Conservation (phyloP, 441 rosid species). For the Gossypium trilobum region DNA sequence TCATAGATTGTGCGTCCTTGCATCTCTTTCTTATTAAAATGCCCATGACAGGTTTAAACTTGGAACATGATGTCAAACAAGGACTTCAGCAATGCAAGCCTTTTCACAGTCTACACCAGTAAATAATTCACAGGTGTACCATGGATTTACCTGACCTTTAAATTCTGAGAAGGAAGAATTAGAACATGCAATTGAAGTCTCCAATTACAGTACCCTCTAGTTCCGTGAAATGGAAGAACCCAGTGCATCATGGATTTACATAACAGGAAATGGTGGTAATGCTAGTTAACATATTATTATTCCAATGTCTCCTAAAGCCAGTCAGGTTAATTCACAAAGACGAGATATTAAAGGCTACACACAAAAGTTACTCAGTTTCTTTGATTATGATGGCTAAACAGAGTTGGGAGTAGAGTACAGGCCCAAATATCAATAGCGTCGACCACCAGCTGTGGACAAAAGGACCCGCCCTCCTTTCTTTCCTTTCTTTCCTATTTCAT, state of each 20-base stretch:
- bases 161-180: not conserved
- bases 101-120: too few species aligned
- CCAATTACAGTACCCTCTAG: too few species aligned
- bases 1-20: too few species aligned
- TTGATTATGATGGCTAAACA: not conserved
- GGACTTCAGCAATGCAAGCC: too few species aligned
- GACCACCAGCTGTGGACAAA: constrained; percentile 58
- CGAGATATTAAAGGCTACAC: not conserved
- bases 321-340: not conserved
- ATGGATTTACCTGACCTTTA: too few species aligned
- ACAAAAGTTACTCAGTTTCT: not conserved
- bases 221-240: not conserved
- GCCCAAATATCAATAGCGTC: constrained; percentile 49
- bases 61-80: too few species aligned
- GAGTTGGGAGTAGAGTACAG: not conserved
- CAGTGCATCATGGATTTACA: not conserved
- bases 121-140: too few species aligned
- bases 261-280: not conserved
- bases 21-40: too few species aligned
- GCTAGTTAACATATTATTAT: not conserved
- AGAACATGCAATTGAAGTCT: not conserved
- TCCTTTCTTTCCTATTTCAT: constrained; percentile 60
- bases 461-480: constrained; percentile 60
- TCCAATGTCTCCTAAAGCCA: not conserved
- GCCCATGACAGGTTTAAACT: too few species aligned